Conservation (phyloP, 495 filamentous ascomycete genomes). For the Choiromyces venosus region DNA sequence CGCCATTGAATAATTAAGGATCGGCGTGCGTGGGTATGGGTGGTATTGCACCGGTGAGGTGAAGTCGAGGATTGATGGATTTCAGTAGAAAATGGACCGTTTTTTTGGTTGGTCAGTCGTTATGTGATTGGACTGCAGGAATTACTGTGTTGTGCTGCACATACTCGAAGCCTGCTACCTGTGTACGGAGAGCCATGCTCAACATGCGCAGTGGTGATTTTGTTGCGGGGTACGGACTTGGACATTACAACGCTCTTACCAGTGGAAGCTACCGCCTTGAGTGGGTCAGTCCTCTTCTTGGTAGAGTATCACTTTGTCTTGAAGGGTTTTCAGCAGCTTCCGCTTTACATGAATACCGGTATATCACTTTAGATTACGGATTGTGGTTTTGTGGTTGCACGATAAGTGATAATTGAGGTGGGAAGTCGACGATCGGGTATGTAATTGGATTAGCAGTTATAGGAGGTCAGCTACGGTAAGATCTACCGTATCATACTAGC, state of each 20-base stretch:
- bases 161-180: too few species aligned
- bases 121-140: too few species aligned
- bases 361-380: not conserved
- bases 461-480: not conserved
- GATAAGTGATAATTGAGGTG: not conserved
- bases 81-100: not conserved
- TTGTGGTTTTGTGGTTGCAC: not conserved
- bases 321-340: not conserved
- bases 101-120: not conserved
- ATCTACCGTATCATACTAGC: not conserved
- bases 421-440: not conserved
- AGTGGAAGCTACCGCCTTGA: not conserved
- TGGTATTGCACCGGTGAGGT: not conserved
- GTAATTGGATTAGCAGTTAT: not conserved
- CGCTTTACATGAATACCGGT: not conserved
- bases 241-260: not conserved
- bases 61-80: not conserved
- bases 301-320: not conserved
- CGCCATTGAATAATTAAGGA: not conserved
- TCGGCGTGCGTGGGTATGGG: not conserved
- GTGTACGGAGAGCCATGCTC: not conserved
- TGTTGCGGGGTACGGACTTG: not conserved
- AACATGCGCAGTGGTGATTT: not conserved
- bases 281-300: not conserved
- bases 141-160: too few species aligned